These are phyloP conservation scores for Microdochium nivale DNA, from an alignment of 2,329 filamentous ascomycete genomes.

Conservation along the genomic window DNA sequence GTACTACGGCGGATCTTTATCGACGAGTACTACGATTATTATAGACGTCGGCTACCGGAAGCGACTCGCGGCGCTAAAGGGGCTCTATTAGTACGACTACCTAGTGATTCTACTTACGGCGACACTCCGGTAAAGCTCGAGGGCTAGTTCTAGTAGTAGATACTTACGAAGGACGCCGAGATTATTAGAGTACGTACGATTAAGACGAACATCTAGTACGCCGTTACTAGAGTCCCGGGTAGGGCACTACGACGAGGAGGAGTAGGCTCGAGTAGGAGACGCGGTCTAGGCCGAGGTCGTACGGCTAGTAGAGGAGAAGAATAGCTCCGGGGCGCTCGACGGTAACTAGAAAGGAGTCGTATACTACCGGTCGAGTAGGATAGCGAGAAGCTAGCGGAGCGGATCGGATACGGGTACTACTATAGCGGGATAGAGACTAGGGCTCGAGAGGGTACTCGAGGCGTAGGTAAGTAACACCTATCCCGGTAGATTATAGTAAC, in stretches of 20 bases:
- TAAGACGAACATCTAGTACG: background rate
- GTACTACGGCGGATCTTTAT: conserved; percentile 2
- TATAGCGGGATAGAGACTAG: background rate
- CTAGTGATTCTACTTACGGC: conserved; percentile 1
- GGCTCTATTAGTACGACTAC: conserved; percentile 1
- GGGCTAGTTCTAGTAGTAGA: background rate
- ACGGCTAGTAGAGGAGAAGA: background rate
- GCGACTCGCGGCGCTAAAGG: background rate
- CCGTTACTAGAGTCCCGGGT: background rate
- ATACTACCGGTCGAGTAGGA: background rate
- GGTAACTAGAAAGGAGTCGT: background rate
- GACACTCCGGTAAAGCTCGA: conserved; percentile 1
- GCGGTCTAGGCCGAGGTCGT: background rate
- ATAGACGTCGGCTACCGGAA: background rate
- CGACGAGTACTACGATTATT: conserved; percentile 1
- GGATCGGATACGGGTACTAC: background rate
- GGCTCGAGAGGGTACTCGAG: background rate
- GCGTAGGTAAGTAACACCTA: background rate
- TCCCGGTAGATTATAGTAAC: background rate
- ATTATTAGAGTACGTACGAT: background rate
- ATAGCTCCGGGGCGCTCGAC: background rate
- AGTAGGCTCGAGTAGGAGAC: background rate
- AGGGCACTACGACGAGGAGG: background rate
- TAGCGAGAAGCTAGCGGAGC: background rate
- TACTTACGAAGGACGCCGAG: background rate